Evolutionary conservation across 192 early-diverging fungal species (phyloP).

Genomic region (Coemansia sp.): DNA sequence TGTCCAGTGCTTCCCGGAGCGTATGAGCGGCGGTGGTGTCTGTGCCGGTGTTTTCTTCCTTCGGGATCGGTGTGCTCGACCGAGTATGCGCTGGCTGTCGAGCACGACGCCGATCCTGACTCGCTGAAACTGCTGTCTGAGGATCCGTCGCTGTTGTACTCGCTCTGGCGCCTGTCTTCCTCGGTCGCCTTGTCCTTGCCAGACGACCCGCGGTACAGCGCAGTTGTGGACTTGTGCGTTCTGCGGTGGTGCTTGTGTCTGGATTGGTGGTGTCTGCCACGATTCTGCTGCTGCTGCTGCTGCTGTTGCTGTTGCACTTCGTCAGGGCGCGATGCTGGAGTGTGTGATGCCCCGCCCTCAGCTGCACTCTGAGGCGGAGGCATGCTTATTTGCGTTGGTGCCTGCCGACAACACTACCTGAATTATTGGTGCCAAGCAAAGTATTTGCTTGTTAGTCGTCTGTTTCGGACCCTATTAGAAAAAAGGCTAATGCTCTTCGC

Average conservation of each 20-base stretch:
- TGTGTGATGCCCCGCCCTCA: not conserved
- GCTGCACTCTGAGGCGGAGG: not conserved
- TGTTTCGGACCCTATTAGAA: too few species aligned
- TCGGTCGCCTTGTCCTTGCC: not conserved
- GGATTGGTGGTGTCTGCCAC: conserved; percentile 6
- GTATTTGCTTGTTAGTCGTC: too few species aligned
- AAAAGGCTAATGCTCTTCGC: not conserved
- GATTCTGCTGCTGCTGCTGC: conserved; percentile 21
- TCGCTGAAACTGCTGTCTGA: conserved; percentile 37
- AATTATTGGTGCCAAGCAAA: not conserved
- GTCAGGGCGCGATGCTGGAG: not conserved
- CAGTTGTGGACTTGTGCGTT: not conserved
- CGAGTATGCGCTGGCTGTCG: conserved; percentile 41
- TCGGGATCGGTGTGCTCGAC: conserved; percentile 22
- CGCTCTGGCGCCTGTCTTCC: conserved; percentile 1
- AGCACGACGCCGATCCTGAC: conserved; percentile 48
- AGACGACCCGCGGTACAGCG: conserved; percentile 6
- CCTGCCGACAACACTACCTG: not conserved
- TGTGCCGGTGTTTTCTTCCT: conserved; percentile 26
- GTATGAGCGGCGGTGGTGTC: conserved; percentile 41
- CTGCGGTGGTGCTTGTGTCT: conserved; percentile 15
- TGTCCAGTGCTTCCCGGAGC: not conserved
- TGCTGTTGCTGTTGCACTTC: conserved; percentile 1
- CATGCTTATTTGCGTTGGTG: not conserved
- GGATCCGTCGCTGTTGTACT: conserved; percentile 8